Evolutionary conservation across 2,329 filamentous ascomycete genomes (phyloP).

Genomic region (Botrytis elliptica): DNA sequence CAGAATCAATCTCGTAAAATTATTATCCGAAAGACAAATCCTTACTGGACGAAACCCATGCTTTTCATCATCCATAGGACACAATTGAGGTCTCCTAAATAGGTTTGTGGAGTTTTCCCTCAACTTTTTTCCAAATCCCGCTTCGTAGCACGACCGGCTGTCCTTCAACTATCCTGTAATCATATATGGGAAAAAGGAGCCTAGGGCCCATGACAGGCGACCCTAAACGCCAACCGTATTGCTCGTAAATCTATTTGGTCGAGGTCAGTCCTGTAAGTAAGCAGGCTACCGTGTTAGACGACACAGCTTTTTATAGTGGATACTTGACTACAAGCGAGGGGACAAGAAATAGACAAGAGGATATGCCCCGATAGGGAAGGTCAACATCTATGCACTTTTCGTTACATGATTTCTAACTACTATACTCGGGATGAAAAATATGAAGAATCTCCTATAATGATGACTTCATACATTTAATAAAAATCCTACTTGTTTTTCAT

Average conservation of each 20-base stretch:
- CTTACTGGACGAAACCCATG: not conserved
- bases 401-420: fast-evolving
- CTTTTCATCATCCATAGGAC: not conserved
- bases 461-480: not conserved
- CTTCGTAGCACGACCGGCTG: too few species aligned
- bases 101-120: not conserved
- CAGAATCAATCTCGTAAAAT: not conserved
- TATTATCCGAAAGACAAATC: too few species aligned
- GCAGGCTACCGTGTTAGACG: not conserved
- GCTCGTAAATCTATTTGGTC: not conserved
- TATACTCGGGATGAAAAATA: not conserved
- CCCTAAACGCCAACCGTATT: not conserved
- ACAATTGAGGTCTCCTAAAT: not conserved
- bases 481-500: not conserved
- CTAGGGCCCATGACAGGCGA: not conserved
- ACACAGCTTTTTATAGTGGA: not conserved
- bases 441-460: not conserved
- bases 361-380: not conserved
- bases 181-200: not conserved
- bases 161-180: too few species aligned
- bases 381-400: not conserved
- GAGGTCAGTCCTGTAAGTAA: not conserved
- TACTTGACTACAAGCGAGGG: not conserved
- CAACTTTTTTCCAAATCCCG: not conserved
- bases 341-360: not conserved